Base-by-base conservation (phyloP, 306 rosid species). In the Benincasa hispida region DNA sequence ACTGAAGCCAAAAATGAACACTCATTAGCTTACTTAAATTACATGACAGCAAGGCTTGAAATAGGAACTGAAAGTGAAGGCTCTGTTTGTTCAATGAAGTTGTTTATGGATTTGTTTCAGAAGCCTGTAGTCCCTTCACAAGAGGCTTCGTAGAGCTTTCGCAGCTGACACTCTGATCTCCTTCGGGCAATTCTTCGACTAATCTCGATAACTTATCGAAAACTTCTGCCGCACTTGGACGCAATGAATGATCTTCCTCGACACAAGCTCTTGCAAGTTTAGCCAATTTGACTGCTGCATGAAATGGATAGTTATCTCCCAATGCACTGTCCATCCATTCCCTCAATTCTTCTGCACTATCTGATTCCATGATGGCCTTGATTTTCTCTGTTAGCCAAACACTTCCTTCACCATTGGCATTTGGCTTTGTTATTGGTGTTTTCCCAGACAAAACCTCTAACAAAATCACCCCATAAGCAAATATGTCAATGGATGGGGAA, bases 71-170 rank as follows among this genome's bases (percentile, higher is more conserved):
- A 18, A 61, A 72, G 11, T 67, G 53, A 72, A 59, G 54, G 53
- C 27, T n/a, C n/a, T 58, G 28, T 30, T 17, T 18, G 48, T 65
- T 65, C 28, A 34, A 65, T 9, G 50, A 4, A 37, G 69, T 32
- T 62, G 42, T 78, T 89, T 87, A 88, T 81, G 73, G 37, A 54
- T 34, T 80, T 66, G 69, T 77, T 82, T 79, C 81, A 21, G 84
- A 82, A 72, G 91, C 88, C 50, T 72, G 58, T 35, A 72, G 76
- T 35, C 76, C 76, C 34, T 81, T 84, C 54, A 87, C 96, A 15
- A 91, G 81, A 56, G 97, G 96, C 65, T 87, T 93, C 72, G 87
- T 74, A 47, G 94, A 90, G 89, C 92, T 91, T 83, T 93, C 97
- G 61, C 81, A 77, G 9, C 81, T 63, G 28, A 82, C 72, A 74